Evolutionary conservation across 1,139 yeast species (phyloP), one percentile per base, ranked within the genome.

Genomic region (Geotrichum europaeum): DNA sequence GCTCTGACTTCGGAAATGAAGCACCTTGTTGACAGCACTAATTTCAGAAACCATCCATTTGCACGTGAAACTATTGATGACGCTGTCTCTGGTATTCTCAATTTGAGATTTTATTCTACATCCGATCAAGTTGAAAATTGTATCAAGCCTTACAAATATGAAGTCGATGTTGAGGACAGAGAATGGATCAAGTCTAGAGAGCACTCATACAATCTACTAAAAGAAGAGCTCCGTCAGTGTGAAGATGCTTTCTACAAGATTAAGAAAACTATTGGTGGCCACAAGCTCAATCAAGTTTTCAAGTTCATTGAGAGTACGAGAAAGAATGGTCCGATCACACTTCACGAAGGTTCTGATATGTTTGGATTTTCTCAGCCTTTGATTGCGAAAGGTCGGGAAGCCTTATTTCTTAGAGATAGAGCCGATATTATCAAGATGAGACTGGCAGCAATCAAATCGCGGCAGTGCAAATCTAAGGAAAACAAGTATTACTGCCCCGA

Each of bases 101-200:
- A 86, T 64, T 78, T 88, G 49, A 84, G 94, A 65, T 94, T 83
- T 71, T 90, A 87, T 66, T 87, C 96, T 1, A 94, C 99, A 0
- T 96, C 99, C 0, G 99, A 95, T 72, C 99, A 95, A 72, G 99
- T 95, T 18, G 99, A 95, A 71, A 95, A 94, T 73, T 92, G 98
- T 76, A 92, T 95, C 70, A 95, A 95, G 73, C 99, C 99, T 1
- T 94, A 87, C 76, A 95, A 95, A 75, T 94, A 94, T 73, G 99
- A 95, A 72, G 92, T 95, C 64, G 99, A 95, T 72, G 83, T 94
- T 55, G 99, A 94, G 70, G 96, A 91, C 69, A 81, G 97, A 53
- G 99, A 95, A 72, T 95, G 99, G 99, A 76, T 79, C 49, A 72
- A 82, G 15, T 86, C 97, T 50, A 84, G 89, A 65, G 96, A 89